Base-by-base conservation (phyloP, 306 rosid genomes). In the Calophaca sinica region DNA sequence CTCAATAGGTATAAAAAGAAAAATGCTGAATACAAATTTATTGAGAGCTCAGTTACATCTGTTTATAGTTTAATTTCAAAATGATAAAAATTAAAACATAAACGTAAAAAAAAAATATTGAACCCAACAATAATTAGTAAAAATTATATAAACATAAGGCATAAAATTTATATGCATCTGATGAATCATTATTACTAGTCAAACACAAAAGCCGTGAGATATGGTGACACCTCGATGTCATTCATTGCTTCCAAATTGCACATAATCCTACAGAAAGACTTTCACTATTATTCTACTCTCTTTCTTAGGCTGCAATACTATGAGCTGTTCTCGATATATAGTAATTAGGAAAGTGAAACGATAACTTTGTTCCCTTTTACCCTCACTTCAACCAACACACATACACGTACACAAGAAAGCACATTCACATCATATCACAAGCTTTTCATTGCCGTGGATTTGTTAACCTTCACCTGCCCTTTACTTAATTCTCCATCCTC, bases 401-500 rank as follows among this genome's bases (percentile, higher is more conserved):
- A 51, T 62, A 50, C 63, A 61, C n/a, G n/a, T n/a, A n/a, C 68
- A 73, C 9, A 41, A 65, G 39, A 67, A 48, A 1, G 31, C 11
- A 41, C 58, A 64, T 44, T 20, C 64, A 33, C 35, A 15, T 44
- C 11, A 14, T 38, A 6, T 73, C 81, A 77, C 81, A 65, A 0
- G 41, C 84, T 78, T 78, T 74, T 66, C 71, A 54, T 80, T 74
- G 62, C 63, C 50, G 26, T 71, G 84, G 62, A 71, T 85, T 60
- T 70, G 74, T 71, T 72, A 39, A 68, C 26, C 80, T 60, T 48
- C 76, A 92, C 88, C 93, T 84, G 82, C 92, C 57, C 89, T 79
- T 5, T 76, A 62, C 78, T 57, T 81, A 67, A 74, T 79, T 76
- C 73, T 77, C 75, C 68, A 57, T 76, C 74, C 62, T 63, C 83